Conservation (phyloP, 179 eudicot genomes). For the Gypsophila paniculata region DNA sequence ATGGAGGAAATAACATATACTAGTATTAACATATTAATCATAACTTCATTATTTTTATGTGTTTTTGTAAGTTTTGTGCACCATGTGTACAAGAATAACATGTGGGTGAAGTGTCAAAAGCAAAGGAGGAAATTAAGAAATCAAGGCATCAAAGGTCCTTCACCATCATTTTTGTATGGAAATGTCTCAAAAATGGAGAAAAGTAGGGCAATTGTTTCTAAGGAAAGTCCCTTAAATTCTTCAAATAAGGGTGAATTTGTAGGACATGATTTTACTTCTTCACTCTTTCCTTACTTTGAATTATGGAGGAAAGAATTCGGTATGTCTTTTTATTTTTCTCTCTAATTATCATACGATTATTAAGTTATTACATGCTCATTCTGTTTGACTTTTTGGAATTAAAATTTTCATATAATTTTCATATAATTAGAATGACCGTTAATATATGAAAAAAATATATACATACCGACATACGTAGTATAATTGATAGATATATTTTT, state of each 20-base stretch:
- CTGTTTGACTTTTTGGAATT: no score
- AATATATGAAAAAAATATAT: no score
- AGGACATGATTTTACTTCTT: conserved; percentile 59
- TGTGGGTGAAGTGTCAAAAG: conserved; percentile 40
- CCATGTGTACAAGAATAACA: conserved; percentile 20
- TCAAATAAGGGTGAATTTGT: conserved; percentile 34
- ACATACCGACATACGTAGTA: no score
- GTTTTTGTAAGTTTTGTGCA: conserved; percentile 15
- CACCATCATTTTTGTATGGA: conserved; percentile 51
- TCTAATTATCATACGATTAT: no score
- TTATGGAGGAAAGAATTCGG: conserved; percentile 51
- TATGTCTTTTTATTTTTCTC: conserved; percentile 6
- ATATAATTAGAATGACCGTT: no score
- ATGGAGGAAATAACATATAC: conserved; percentile 8
- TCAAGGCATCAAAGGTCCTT: conserved; percentile 67
- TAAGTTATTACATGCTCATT: no score
- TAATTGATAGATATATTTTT: no score
- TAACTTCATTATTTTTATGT: conserved; percentile 20
- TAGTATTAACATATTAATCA: background rate
- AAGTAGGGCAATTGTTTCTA: conserved; percentile 35
- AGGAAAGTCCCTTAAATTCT: conserved; percentile 8
- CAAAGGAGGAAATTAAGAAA: conserved; percentile 42
- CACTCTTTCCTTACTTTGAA: conserved; percentile 69
- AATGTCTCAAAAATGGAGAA: conserved; percentile 63
- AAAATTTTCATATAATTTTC: no score